These are phyloP conservation scores for Sordariomycetes sp. DNA, from an alignment of 2,329 filamentous ascomycete species.

Conservation along the genomic window DNA sequence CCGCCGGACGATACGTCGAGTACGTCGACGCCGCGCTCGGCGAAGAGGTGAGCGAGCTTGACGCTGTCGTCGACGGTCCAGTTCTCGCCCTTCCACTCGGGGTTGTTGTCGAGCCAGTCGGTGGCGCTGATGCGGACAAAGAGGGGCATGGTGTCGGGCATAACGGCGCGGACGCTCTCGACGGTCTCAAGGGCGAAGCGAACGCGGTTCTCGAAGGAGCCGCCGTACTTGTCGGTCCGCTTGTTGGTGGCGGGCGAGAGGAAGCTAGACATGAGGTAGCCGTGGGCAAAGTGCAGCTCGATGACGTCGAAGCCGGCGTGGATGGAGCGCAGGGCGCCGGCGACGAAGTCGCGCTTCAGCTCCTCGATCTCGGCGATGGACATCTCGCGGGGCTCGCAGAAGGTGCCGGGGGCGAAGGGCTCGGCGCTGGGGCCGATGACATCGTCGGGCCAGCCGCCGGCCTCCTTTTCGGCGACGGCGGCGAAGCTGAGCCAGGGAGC, in stretches of 20 bases:
- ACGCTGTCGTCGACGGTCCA: constrained; percentile 57
- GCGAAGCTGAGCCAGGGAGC: constrained; percentile 52
- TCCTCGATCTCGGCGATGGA: constrained; percentile 49
- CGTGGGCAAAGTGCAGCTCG: constrained; percentile 67
- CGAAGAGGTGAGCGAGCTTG: constrained; percentile 48
- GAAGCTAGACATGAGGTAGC: constrained; percentile 62
- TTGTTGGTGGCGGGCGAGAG: constrained; percentile 57
- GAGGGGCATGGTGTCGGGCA: constrained; percentile 53
- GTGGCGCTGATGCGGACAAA: constrained; percentile 56
- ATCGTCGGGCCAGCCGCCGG: constrained; percentile 37
- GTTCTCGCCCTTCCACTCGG: constrained; percentile 36
- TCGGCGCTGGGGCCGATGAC: constrained; percentile 33
- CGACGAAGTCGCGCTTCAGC: constrained; percentile 47
- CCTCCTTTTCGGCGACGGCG: constrained; percentile 22
- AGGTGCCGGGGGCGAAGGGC: constrained; percentile 28
- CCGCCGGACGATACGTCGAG: constrained; percentile 62
- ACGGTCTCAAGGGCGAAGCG: constrained; percentile 56
- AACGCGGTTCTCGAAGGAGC: constrained; percentile 57
- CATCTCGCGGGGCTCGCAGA: constrained; percentile 50
- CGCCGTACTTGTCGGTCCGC: constrained; percentile 55
- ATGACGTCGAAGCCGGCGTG: constrained; percentile 55
- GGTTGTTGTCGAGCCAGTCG: constrained; percentile 56
- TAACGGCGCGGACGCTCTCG: constrained; percentile 41
- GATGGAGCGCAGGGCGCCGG: constrained; percentile 39
- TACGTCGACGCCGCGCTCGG: constrained; percentile 56